Evolutionary conservation across 306 rosid genomes (phyloP).

Genomic region (Cicer chorassanicum): DNA sequence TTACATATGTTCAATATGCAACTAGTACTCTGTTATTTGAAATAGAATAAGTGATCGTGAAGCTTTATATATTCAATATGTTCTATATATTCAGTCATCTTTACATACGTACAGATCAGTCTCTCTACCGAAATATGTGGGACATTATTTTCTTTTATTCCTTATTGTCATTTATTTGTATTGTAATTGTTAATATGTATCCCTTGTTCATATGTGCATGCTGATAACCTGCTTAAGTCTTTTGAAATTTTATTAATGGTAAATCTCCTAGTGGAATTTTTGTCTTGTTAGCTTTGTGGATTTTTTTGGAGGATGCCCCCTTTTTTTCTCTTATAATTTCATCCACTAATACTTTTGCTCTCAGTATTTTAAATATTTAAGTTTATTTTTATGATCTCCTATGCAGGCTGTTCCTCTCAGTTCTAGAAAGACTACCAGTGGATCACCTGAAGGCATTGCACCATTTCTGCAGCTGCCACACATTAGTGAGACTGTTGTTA

Average conservation of each 20-base stretch:
- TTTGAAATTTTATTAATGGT: not conserved
- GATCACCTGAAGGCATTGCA: slow-evolving; percentile 93
- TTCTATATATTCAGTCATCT: too few relatives aligned
- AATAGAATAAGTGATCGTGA: too few relatives aligned
- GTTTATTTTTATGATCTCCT: slow-evolving; percentile 34
- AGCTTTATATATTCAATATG: too few relatives aligned
- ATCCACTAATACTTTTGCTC: slow-evolving; percentile 12
- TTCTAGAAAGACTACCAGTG: slow-evolving; percentile 87
- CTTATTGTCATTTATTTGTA: slow-evolving; percentile 12
- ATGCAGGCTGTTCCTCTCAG: slow-evolving; percentile 95
- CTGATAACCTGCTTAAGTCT: slow-evolving; percentile 21
- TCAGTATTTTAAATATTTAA: slow-evolving; percentile 10
- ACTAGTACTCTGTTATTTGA: not conserved
- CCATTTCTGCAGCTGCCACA: slow-evolving; percentile 97
- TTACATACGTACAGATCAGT: slow-evolving; percentile 22
- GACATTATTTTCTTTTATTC: not conserved
- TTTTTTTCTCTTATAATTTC: not conserved
- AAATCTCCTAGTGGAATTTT: not conserved
- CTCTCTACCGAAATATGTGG: slow-evolving; percentile 1
- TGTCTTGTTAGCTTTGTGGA: not conserved
- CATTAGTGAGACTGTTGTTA: slow-evolving; percentile 77
- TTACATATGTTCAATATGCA: not conserved
- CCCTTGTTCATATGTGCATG: not conserved
- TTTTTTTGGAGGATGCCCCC: not conserved
- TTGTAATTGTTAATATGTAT: slow-evolving; percentile 7